Conservation (phyloP, 2,329 filamentous ascomycete species). For the Plenodomus biglobosus region DNA sequence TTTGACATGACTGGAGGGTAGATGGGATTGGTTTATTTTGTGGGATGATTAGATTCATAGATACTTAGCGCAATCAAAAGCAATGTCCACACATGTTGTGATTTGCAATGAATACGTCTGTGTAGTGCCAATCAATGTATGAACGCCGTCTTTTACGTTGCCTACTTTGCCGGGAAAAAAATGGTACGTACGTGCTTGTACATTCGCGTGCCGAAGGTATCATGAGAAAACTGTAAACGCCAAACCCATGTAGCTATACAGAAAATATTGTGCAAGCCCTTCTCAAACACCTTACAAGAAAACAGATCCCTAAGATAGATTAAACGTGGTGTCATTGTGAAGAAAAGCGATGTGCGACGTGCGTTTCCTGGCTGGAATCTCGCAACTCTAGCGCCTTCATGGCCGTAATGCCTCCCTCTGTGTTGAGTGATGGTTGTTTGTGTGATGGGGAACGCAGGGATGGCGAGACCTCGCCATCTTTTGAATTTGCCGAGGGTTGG, state of each 20-base stretch:
- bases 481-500: background rate
- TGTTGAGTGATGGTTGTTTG: background rate
- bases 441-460: background rate
- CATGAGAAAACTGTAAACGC: background rate
- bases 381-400: conserved; percentile 8
- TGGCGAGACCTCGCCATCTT: background rate
- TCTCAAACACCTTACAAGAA: background rate
- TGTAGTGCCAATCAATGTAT: background rate
- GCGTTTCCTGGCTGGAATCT: conserved; percentile 7
- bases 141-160: background rate
- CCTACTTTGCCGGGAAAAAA: background rate
- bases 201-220: background rate
- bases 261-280: background rate
- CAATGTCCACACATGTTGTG: background rate
- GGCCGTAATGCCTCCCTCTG: background rate
- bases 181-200: background rate
- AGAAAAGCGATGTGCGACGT: conserved; percentile 3
- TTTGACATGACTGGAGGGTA: background rate
- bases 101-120: background rate
- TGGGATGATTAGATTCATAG: background rate
- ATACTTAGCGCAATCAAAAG: background rate
- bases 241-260: background rate
- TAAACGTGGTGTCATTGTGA: conserved; percentile 4
- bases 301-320: background rate
- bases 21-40: too few species aligned